Evolutionary conservation across 441 rosid genomes (phyloP).

Genomic region (Gossypium trilobum): DNA sequence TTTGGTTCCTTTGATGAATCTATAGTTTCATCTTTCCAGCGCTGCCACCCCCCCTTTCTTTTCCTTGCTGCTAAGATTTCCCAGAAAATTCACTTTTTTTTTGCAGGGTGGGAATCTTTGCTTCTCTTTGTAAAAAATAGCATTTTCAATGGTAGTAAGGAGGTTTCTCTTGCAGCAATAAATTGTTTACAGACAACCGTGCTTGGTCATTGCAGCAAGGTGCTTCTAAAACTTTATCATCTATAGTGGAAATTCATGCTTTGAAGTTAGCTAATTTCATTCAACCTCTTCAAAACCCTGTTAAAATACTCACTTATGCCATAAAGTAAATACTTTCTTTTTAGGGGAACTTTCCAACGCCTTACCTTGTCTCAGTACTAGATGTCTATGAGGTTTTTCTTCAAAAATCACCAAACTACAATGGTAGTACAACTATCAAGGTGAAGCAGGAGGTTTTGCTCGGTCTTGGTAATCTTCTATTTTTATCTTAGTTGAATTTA

Average conservation of each 20-base stretch:
- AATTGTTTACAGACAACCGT: constrained; percentile 81
- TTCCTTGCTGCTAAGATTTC: not conserved
- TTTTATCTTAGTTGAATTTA: not conserved
- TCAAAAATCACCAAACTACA: constrained; percentile 58
- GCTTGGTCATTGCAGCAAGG: constrained; percentile 74
- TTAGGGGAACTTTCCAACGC: constrained; percentile 78
- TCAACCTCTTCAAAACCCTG: not conserved
- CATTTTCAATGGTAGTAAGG: constrained; percentile 81
- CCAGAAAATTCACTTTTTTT: constrained; percentile 2
- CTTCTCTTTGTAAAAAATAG: constrained; percentile 69
- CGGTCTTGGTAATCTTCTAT: constrained; percentile 60
- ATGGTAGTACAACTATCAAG: constrained; percentile 52
- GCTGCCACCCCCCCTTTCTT: not conserved
- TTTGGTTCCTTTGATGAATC: not conserved
- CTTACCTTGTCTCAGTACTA: constrained; percentile 69
- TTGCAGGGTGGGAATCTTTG: constrained; percentile 89
- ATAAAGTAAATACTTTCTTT: constrained; percentile 17
- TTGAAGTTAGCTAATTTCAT: not conserved
- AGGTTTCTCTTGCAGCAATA: constrained; percentile 88
- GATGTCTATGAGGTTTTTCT: constrained; percentile 75
- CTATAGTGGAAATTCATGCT: constrained; percentile 9
- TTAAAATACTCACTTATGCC: constrained; percentile 4
- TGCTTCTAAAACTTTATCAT: constrained; percentile 18
- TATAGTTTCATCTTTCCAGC: not conserved
- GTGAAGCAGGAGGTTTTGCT: constrained; percentile 91